These are phyloP conservation scores for Dendrostoma leiphaemia DNA, from an alignment of 2,329 filamentous ascomycete species.

Conservation along the genomic window DNA sequence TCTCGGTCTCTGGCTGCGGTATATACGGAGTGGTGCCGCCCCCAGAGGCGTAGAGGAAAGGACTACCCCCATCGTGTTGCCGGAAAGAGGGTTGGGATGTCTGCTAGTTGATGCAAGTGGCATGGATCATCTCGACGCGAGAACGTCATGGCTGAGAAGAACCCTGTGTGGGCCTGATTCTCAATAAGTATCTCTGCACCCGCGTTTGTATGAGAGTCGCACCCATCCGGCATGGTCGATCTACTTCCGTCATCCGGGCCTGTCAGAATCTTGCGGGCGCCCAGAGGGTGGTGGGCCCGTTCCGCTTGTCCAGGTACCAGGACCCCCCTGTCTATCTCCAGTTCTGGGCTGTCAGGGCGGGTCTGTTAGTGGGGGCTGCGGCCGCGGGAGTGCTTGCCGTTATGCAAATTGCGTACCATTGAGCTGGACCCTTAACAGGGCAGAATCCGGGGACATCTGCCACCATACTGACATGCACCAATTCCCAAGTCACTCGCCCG, in stretches of 20 bases:
- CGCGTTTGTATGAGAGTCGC: too few relatives aligned
- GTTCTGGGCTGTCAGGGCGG: neutral
- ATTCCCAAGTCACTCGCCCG: neutral
- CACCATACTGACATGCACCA: neutral
- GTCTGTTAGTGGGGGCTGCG: conserved; percentile 7
- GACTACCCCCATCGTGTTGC: conserved; percentile 1
- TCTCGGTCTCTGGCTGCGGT: neutral
- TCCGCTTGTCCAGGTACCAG: neutral
- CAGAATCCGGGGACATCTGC: neutral
- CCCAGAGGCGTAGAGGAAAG: neutral
- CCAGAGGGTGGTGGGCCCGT: too few relatives aligned
- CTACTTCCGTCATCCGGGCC: too few relatives aligned
- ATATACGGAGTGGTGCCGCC: neutral
- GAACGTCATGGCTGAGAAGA: conserved; percentile 13
- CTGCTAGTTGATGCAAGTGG: conserved; percentile 16
- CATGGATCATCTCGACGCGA: conserved; percentile 11
- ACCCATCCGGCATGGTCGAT: too few relatives aligned
- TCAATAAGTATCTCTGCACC: too few relatives aligned
- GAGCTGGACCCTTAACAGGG: neutral
- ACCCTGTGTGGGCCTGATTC: neutral
- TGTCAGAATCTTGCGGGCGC: too few relatives aligned
- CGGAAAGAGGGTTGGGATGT: conserved; percentile 11
- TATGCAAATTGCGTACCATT: neutral
- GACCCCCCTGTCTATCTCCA: neutral
- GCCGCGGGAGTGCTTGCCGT: neutral